These are phyloP conservation scores for Didymella arachidicola DNA, from an alignment of 2,329 filamentous ascomycete genomes.

Conservation along the genomic window DNA sequence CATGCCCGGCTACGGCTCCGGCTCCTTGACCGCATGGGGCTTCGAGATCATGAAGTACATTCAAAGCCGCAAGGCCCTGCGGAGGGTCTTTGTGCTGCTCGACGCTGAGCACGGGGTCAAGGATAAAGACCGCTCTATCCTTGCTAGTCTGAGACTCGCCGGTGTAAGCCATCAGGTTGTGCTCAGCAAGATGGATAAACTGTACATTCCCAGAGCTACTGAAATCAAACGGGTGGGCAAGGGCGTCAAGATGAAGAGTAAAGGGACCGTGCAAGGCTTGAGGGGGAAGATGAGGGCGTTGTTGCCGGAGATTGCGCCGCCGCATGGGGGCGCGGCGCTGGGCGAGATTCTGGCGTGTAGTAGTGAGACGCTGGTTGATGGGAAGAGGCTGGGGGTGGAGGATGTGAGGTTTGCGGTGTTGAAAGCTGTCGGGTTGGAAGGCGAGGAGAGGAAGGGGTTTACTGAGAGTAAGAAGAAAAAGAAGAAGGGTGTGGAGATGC, in stretches of 20 bases:
- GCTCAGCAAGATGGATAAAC: constrained; percentile 68
- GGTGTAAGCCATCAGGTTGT: constrained; percentile 70
- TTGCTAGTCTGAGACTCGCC: constrained; percentile 63
- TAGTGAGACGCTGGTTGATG: constrained; percentile 57
- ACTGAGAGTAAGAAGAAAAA: constrained; percentile 16
- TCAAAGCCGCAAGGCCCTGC: constrained; percentile 66
- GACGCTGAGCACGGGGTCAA: constrained; percentile 71
- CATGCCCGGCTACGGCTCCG: constrained; percentile 75
- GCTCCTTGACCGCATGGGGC: constrained; percentile 69
- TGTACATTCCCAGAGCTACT: constrained; percentile 38
- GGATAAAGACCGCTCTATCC: constrained; percentile 63
- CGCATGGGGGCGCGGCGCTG: constrained; percentile 51
- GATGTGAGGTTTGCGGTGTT: constrained; percentile 70
- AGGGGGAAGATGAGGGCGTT: constrained; percentile 49
- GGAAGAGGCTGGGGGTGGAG: constrained; percentile 65
- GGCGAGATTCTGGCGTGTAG: constrained; percentile 69
- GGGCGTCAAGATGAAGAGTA: constrained; percentile 24
- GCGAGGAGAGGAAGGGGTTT: constrained; percentile 13
- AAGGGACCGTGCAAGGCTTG: constrained; percentile 55
- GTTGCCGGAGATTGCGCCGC: constrained; percentile 47
- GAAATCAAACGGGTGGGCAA: constrained; percentile 26
- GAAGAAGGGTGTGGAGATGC: constrained; percentile 6
- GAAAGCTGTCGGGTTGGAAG: constrained; percentile 56
- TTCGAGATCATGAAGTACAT: constrained; percentile 74
- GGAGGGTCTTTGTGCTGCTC: constrained; percentile 69